Evolutionary conservation across 1,284 basidiomycete genomes (phyloP).

Genomic region (Puccinia triticina): DNA sequence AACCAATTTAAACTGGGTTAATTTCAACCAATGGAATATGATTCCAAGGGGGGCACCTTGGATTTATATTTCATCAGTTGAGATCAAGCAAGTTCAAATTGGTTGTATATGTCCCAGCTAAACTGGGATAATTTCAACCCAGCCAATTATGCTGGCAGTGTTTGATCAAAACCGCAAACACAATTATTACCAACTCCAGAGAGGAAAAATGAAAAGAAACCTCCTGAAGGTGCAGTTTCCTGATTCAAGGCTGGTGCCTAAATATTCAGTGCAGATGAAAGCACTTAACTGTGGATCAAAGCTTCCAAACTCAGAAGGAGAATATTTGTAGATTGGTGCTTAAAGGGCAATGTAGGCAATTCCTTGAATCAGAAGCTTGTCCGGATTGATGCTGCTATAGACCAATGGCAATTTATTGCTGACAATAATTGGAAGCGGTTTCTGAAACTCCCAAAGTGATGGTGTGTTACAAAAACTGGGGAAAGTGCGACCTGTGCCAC

Average conservation of each 20-base stretch:
- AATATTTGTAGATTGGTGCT: conserved; percentile 63
- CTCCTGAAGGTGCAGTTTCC: conserved; percentile 52
- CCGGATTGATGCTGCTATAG: background rate
- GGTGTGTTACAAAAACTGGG: conserved; percentile 4
- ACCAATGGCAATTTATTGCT: conserved; percentile 16
- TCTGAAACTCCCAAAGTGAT: conserved; percentile 4
- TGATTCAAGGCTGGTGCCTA: conserved; percentile 55
- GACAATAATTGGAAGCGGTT: conserved; percentile 38
- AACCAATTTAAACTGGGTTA: too few relatives aligned
- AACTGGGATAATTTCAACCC: too few relatives aligned
- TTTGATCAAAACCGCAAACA: conserved; percentile 36
- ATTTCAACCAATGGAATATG: too few relatives aligned
- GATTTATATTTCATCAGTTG: too few relatives aligned
- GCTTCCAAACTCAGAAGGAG: conserved; percentile 63
- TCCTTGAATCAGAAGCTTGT: background rate
- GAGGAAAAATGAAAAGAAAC: background rate
- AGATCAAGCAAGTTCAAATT: too few relatives aligned
- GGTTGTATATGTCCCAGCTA: too few relatives aligned
- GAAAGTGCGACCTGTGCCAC: conserved; percentile 29
- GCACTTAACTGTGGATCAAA: conserved; percentile 61
- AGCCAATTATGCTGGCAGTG: too few relatives aligned
- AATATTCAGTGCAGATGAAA: conserved; percentile 58
- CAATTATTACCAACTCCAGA: background rate
- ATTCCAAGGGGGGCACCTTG: too few relatives aligned
- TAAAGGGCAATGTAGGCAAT: conserved; percentile 13